Evolutionary conservation across 2,329 filamentous ascomycete genomes (phyloP), one percentile per base, ranked within the genome.

Genomic region (Trichoderma simmonsii): DNA sequence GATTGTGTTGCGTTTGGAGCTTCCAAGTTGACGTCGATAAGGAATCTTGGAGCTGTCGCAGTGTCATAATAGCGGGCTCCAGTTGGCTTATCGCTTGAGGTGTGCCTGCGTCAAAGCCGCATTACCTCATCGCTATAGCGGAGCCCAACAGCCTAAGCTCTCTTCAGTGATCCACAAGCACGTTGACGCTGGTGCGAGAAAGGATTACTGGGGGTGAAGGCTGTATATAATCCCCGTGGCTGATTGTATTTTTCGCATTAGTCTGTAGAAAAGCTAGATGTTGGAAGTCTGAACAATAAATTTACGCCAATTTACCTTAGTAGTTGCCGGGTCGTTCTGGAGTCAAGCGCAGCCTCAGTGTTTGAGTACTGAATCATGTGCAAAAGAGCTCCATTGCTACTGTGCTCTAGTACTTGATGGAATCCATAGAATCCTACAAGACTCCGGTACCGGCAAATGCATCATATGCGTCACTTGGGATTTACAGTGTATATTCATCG

Each of bases 101-200:
- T 34, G 61, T 65, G 62, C 26, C 62, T 54, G 64, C 48, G 48
- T 67, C 43, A 56, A 51, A 24, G 28, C 64, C 26, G 64, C 34
- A 67, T 67, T 67, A 67, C 64, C 64, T 57, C 64, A 67, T 65
- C 39, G 64, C 36, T 28, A 14, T 34, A 51, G 43, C 36, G 48
- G 63, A 51, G 43, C 43, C 63, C 26, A 43, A 21, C 61, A 18
- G 15, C 60, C 60, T 43, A 26, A 9, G 15, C 4, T 30, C 28
- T 54, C n/a, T 21, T 6, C 11, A 14, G 1, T 54, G n/a, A 54
- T 54, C 48, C n/a, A 54, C 18, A 24, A 54, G 21, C n/a, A 54
- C 2, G 9, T 51, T 21, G 8, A 21, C n/a, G 43, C 43, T 51
- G 4, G 43, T 36, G 43, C 9, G 2, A 12, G n/a, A 51, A 21